These are phyloP conservation scores for Beauveria scarabaeidicola DNA, from an alignment of 2,329 filamentous ascomycete species.

Conservation along the genomic window DNA sequence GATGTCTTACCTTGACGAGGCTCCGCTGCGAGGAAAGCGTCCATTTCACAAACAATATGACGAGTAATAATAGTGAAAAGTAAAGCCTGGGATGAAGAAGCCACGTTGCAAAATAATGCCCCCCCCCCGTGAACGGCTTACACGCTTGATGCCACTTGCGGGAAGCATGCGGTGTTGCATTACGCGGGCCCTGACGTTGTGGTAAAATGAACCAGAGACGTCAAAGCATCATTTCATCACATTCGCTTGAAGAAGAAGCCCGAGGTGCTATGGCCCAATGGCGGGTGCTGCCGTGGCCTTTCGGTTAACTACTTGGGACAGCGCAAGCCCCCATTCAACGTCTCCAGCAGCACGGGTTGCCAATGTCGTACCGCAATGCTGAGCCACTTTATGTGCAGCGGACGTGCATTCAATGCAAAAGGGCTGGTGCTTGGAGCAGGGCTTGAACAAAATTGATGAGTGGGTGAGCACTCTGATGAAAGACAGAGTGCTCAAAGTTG, in stretches of 20 bases:
- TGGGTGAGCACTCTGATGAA: too few relatives aligned
- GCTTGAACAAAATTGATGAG: too few relatives aligned
- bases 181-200: not conserved
- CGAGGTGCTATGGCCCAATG: not conserved
- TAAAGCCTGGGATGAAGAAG: too few relatives aligned
- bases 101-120: not conserved
- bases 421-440: not conserved
- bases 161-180: not conserved
- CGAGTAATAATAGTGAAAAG: not conserved
- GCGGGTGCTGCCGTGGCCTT: too few relatives aligned
- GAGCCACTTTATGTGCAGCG: not conserved
- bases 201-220: not conserved
- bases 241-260: not conserved
- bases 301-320: not conserved
- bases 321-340: not conserved
- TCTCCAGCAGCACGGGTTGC: not conserved
- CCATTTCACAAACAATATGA: not conserved
- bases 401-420: constrained; percentile 6
- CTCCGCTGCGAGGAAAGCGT: not conserved
- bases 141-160: not conserved
- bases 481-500: too few relatives aligned
- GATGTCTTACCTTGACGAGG: not conserved
- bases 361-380: not conserved
- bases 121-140: too few relatives aligned
- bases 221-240: not conserved